phyloP scores from a whole-genome alignment of 2,329 filamentous ascomycete genomes.

The Fusarium staphyleae region DNA sequence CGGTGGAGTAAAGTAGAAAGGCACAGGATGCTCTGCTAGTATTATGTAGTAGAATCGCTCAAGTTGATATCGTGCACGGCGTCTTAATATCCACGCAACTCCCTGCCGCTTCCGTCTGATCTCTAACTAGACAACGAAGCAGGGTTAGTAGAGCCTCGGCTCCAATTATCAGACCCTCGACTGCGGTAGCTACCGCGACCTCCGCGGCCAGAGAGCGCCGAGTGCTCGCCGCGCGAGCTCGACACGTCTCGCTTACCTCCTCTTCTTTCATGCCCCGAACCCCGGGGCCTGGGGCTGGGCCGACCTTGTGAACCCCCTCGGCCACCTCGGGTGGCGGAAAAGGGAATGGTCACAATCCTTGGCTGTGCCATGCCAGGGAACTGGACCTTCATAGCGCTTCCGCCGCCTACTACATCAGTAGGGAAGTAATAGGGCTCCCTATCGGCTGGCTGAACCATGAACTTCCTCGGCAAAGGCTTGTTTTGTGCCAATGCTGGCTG shows the following conservation, averaged over 20 bases:
- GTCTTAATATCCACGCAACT: slow-evolving; percentile 16
- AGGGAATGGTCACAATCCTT: slow-evolving; percentile 50
- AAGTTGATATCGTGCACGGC: slow-evolving; percentile 13
- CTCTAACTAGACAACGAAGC: slow-evolving; percentile 39
- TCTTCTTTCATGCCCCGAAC: slow-evolving; percentile 41
- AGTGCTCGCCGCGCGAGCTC: slow-evolving; percentile 40
- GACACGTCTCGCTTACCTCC: slow-evolving; percentile 47
- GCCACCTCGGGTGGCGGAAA: slow-evolving; percentile 43
- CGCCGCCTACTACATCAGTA: slow-evolving; percentile 45
- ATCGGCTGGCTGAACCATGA: slow-evolving; percentile 51
- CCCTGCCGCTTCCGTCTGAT: slow-evolving; percentile 17
- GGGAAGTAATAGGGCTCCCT: slow-evolving; percentile 48
- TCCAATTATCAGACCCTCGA: slow-evolving; percentile 53
- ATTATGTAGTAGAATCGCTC: slow-evolving; percentile 30
- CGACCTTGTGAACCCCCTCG: slow-evolving; percentile 40
- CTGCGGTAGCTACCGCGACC: slow-evolving; percentile 51
- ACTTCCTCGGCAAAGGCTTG: slow-evolving; percentile 62
- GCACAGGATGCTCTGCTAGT: slow-evolving; percentile 31
- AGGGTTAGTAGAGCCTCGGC: slow-evolving; percentile 42
- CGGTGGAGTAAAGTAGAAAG: slow-evolving; percentile 4
- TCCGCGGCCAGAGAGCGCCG: slow-evolving; percentile 42
- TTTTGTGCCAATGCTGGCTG: slow-evolving; percentile 61
- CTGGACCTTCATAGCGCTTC: slow-evolving; percentile 49
- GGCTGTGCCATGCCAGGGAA: slow-evolving; percentile 53
- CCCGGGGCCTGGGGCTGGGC: slow-evolving; percentile 43